Base-by-base conservation (phyloP, 352 stramenopile genomes). In the Globisporangium viniferum region DNA sequence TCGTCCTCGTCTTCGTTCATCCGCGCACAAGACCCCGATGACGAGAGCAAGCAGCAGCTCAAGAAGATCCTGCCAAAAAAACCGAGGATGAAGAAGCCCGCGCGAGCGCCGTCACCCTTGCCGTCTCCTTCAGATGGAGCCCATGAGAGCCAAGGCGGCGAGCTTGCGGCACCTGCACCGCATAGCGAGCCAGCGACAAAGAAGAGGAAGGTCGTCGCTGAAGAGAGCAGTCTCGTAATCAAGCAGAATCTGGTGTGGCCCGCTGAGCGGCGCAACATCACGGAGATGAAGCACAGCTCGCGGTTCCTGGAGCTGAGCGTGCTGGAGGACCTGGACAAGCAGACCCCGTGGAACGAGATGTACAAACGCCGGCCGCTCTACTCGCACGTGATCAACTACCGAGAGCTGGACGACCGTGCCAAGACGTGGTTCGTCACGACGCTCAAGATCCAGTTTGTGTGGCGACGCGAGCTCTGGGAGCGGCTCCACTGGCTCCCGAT, bases 401-500 rank as follows among this genome's bases (percentile, higher is more conserved):
- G 48, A 1, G 41, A 56, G n/a, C 44, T 83, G 8, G 44, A 62
- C n/a, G 71, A 77, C 8, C 66, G 68, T 10, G 73, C 66, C 3
- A 57, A 70, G 31, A 54, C 56, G 48, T 83, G 76, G 76, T 76
- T 81, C 51, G 51, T 73, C 20, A 61, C 66, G 22, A 74, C 68
- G 54, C 67, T 83, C n/a, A 74, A 74, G n/a, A 62, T 77, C 60
- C 76, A 83, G 65, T 83, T 81, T 62, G 67, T 77, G 36, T 76
- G 73, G 67, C 76, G 76, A 10, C 73, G 76, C 35, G 76, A 83
- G 69, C 75, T 83, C 56, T 83, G 76, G 76, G 76, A 83, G 41
- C 76, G 76, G 5, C 72, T 83, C 8, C 76, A 83, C 63, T 83
- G 76, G 76, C 53, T 83, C 39, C 73, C 76, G 5, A 80, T 83